A percentile compares a stretch with the other conserved stretches of the same genome.
phyloP scores from a whole-genome alignment of 768 basidiomycete genomes.

The Clitopilus hobsonii region DNA sequence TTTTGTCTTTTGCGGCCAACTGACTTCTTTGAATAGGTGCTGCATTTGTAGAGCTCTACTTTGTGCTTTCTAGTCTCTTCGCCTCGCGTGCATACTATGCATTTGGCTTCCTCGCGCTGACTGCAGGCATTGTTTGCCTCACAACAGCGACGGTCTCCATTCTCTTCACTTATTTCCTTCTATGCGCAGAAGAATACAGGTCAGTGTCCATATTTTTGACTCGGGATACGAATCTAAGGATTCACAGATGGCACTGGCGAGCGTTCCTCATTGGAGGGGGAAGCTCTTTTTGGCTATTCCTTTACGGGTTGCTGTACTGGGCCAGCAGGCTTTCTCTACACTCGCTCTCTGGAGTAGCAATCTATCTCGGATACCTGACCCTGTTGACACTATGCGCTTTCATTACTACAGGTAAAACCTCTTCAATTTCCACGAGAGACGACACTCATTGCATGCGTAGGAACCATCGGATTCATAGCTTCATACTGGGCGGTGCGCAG shows the following conservation, averaged over 20 bases:
- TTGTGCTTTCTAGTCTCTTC: conserved; percentile 86
- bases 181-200: conserved; percentile 95
- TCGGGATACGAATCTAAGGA: background rate
- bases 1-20: conserved; percentile 6
- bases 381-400: conserved; percentile 82
- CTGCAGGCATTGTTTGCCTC: conserved; percentile 74
- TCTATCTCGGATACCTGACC: conserved; percentile 90
- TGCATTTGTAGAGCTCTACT: conserved; percentile 93
- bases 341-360: conserved; percentile 71
- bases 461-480: conserved; percentile 88
- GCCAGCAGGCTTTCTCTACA: conserved; percentile 80
- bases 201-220: conserved; percentile 24
- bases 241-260: conserved; percentile 89
- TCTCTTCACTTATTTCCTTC: conserved; percentile 82
- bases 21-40: conserved; percentile 65
- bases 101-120: conserved; percentile 91
- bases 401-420: conserved; percentile 70
- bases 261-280: conserved; percentile 91
- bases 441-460: conserved; percentile 28
- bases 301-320: conserved; percentile 90
- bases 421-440: background rate
- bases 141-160: conserved; percentile 92
- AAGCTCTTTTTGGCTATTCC: conserved; percentile 85
- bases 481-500: conserved; percentile 87
- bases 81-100: conserved; percentile 93